phyloP scores from a whole-genome alignment of 140 eudicot species.

The Stevia rebaudiana region DNA sequence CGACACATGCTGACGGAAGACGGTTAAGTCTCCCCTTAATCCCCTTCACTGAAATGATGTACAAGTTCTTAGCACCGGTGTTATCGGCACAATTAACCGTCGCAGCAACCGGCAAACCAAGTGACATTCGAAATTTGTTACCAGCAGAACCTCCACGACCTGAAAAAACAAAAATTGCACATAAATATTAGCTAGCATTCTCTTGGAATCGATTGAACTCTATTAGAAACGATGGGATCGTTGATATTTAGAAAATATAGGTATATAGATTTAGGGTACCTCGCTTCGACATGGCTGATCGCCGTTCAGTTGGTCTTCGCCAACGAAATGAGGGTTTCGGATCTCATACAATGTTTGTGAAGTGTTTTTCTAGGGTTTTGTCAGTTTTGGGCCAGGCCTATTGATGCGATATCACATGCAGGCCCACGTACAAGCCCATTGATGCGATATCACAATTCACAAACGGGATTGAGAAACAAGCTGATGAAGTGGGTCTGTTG shows the following conservation, averaged over 20 bases:
- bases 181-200: neutral
- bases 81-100: constrained; percentile 4
- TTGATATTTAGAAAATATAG: neutral
- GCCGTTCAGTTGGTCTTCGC: neutral
- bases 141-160: constrained; percentile 39
- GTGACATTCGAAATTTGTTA: constrained; percentile 31
- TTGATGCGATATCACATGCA: too few species aligned
- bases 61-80: constrained; percentile 24
- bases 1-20: neutral
- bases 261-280: neutral
- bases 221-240: neutral
- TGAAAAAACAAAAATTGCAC: neutral
- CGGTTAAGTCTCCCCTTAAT: neutral
- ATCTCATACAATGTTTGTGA: too few species aligned
- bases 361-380: neutral
- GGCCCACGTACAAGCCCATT: too few species aligned
- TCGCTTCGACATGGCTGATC: constrained; percentile 5
- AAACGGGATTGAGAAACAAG: too few species aligned
- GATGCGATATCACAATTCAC: too few species aligned
- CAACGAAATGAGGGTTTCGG: neutral
- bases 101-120: constrained; percentile 28
- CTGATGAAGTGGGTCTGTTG: too few species aligned
- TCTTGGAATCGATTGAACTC: neutral
- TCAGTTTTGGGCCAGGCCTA: neutral
- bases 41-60: constrained; percentile 29